phyloP scores from a whole-genome alignment of 768 basidiomycete species.

The Galerina marginata region DNA sequence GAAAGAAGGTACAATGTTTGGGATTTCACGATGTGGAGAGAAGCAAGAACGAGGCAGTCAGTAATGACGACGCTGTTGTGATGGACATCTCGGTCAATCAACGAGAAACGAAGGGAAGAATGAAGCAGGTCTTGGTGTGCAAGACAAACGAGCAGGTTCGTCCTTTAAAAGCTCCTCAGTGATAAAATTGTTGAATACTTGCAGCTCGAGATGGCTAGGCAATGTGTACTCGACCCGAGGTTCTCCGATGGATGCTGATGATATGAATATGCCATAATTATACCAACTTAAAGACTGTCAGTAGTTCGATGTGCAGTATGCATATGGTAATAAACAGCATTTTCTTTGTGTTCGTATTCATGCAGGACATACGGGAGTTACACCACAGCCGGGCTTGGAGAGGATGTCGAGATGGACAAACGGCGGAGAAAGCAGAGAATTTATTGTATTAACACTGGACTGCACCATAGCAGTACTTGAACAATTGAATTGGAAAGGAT shows the following conservation, averaged over 20 bases:
- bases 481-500: too few species aligned
- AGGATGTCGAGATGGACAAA: too few species aligned
- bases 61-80: slow-evolving; percentile 43
- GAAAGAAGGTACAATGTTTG: slow-evolving; percentile 57
- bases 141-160: slow-evolving; percentile 69
- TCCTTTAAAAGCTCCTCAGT: background rate
- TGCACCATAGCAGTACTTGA: too few species aligned
- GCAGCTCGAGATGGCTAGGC: slow-evolving; percentile 48
- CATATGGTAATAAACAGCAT: too few species aligned
- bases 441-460: too few species aligned
- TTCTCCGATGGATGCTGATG: slow-evolving; percentile 26
- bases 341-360: too few species aligned
- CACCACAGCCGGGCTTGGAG: too few species aligned
- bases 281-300: too few species aligned
- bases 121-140: slow-evolving; percentile 55
- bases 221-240: slow-evolving; percentile 36
- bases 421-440: too few species aligned
- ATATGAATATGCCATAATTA: background rate
- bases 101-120: slow-evolving; percentile 22
- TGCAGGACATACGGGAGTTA: too few species aligned
- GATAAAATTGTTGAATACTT: background rate
- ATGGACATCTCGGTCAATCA: slow-evolving; percentile 47
- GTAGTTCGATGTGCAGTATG: too few species aligned
- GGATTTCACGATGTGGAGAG: slow-evolving; percentile 61
- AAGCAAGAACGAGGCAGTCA: slow-evolving; percentile 49